phyloP scores from a whole-genome alignment of 2,329 filamentous ascomycete species.

The Madurella mycetomatis region DNA sequence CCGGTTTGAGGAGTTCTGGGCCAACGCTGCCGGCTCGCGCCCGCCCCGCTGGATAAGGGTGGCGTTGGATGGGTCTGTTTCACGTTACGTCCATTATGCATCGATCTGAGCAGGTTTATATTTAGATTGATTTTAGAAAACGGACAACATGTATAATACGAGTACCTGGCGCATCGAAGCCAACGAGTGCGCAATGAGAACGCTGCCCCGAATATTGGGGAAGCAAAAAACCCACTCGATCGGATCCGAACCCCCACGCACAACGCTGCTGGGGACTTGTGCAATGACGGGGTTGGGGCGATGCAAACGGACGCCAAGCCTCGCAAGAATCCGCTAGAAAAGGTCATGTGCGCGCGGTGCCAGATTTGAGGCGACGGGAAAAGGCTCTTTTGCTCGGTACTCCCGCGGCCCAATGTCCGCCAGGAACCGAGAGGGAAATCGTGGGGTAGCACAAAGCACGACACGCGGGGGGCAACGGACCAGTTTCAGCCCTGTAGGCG shows the following conservation, averaged over 20 bases:
- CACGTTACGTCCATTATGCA: neutral
- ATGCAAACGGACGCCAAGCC: neutral
- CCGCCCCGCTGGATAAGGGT: neutral
- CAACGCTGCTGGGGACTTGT: neutral
- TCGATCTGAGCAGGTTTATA: neutral
- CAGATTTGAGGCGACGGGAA: neutral
- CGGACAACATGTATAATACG: neutral
- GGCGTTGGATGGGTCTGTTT: neutral
- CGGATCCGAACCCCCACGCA: neutral
- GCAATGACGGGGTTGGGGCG: neutral
- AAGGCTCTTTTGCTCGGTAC: neutral
- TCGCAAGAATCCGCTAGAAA: neutral
- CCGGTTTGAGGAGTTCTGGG: neutral
- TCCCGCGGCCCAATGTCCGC: neutral
- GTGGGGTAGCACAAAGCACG: neutral
- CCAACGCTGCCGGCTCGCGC: neutral
- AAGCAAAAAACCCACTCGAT: neutral
- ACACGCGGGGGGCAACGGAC: neutral
- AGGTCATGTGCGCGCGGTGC: neutral
- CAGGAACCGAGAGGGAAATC: neutral
- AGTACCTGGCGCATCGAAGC: no score
- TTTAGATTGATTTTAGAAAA: no score
- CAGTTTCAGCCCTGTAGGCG: slow-evolving; percentile 7
- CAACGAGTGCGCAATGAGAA: no score
- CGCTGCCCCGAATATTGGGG: neutral